phyloP scores from a whole-genome alignment of 495 filamentous ascomycete species.

The Annulohypoxylon nitens region DNA sequence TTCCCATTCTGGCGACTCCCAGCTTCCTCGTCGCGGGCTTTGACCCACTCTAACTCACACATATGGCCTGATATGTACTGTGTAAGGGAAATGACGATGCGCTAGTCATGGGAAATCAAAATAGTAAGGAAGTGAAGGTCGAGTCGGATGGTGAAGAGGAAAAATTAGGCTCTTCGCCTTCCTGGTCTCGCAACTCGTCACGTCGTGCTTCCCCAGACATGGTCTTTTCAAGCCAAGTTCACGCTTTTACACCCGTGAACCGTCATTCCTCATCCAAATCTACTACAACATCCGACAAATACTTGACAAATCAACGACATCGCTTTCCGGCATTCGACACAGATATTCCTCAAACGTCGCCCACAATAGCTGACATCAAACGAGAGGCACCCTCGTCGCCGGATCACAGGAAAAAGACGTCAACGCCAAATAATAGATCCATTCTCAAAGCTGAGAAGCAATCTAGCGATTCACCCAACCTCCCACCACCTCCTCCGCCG shows the following conservation, averaged over 20 bases:
- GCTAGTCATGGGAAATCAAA: conserved; percentile 35
- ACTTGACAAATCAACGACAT: neutral
- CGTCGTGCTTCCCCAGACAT: conserved; percentile 15
- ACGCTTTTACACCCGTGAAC: neutral
- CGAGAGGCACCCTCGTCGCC: conserved; percentile 39
- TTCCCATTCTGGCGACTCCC: neutral
- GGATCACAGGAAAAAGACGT: conserved; percentile 25
- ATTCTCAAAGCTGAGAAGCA: conserved; percentile 42
- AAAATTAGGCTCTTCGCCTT: neutral
- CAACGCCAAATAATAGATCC: conserved; percentile 31
- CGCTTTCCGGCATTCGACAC: neutral
- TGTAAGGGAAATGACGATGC: neutral
- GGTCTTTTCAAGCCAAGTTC: conserved; percentile 41
- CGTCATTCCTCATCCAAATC: neutral
- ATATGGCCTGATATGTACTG: neutral
- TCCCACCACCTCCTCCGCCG: conserved; percentile 7
- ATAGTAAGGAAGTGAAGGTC: conserved; percentile 26
- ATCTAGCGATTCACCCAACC: conserved; percentile 43
- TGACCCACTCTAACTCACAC: neutral
- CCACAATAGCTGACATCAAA: neutral
- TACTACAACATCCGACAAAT: neutral
- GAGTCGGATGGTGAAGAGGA: conserved; percentile 24
- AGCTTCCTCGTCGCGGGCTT: neutral
- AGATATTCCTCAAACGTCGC: conserved; percentile 8
- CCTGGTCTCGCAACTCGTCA: conserved; percentile 6